These are phyloP conservation scores for Scedosporium minutisporum DNA, from an alignment of 2,329 filamentous ascomycete genomes.

Conservation along the genomic window DNA sequence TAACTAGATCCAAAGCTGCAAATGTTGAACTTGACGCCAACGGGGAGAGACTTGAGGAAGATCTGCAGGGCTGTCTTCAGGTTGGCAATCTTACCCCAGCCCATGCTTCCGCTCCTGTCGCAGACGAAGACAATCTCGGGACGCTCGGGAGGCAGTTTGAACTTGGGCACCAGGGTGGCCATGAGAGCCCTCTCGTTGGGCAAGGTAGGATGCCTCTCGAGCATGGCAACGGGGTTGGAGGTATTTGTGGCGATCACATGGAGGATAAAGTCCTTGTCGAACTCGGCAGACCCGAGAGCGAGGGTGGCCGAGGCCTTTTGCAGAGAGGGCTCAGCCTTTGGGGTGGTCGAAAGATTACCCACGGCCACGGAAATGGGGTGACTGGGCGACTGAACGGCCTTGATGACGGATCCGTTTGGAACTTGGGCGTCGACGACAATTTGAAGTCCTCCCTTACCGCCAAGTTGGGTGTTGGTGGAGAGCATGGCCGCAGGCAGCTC, in stretches of 20 bases:
- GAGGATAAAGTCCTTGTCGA: slow-evolving; percentile 59
- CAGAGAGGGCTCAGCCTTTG: slow-evolving; percentile 37
- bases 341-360: slow-evolving; percentile 41
- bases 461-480: slow-evolving; percentile 4
- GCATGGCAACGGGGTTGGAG: slow-evolving; percentile 50
- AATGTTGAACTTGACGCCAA: slow-evolving; percentile 60
- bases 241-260: slow-evolving; percentile 52
- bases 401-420: slow-evolving; percentile 44
- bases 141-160: slow-evolving; percentile 44
- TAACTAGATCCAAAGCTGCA: slow-evolving; percentile 50
- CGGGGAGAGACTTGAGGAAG: slow-evolving; percentile 56
- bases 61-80: slow-evolving; percentile 47
- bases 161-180: slow-evolving; percentile 61
- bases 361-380: slow-evolving; percentile 59
- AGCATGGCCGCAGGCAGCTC: slow-evolving; percentile 27
- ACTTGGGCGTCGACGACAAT: slow-evolving; percentile 31
- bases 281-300: slow-evolving; percentile 37
- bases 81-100: slow-evolving; percentile 35
- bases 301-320: slow-evolving; percentile 54
- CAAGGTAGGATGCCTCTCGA: slow-evolving; percentile 56
- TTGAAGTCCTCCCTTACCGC: slow-evolving; percentile 6
- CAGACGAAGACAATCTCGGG: slow-evolving; percentile 63
- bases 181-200: slow-evolving; percentile 57
- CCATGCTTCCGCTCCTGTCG: slow-evolving; percentile 63
- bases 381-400: slow-evolving; percentile 54